A percentile compares a stretch with the other conserved stretches of the same genome.
Conservation (phyloP, 2,329 filamentous ascomycete genomes). For the Ceratocystis harringtonii region DNA sequence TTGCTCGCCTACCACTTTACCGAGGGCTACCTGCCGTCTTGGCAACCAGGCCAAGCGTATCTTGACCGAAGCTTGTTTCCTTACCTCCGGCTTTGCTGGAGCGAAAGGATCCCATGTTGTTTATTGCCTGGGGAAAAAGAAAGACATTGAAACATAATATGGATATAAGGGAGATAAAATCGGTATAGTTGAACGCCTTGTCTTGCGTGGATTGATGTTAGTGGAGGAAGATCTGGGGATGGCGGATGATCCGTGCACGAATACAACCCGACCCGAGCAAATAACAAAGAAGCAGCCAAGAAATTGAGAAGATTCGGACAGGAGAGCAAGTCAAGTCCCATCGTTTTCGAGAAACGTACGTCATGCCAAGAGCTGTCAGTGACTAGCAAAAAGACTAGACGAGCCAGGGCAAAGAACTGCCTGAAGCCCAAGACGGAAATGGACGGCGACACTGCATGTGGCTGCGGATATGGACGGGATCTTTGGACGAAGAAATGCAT, state of each 20-base stretch:
- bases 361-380: background rate
- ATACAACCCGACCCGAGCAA: background rate
- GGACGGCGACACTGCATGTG: too few species aligned
- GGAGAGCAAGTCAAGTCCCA: background rate
- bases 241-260: background rate
- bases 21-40: too few species aligned
- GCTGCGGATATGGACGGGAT: too few species aligned
- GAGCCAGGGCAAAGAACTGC: too few species aligned
- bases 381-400: background rate
- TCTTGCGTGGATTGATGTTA: background rate
- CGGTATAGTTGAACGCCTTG: background rate
- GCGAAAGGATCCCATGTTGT: too few species aligned
- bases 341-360: background rate
- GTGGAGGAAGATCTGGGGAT: background rate
- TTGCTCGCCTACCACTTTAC: too few species aligned
- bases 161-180: background rate
- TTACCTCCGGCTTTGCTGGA: too few species aligned
- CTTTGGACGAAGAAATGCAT: too few species aligned
- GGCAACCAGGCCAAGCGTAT: too few species aligned
- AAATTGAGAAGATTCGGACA: background rate
- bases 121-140: background rate
- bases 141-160: background rate
- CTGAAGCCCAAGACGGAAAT: too few species aligned
- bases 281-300: background rate
- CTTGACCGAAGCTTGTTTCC: too few species aligned